These are phyloP conservation scores for Trichosporon asahii DNA, from an alignment of 1,284 basidiomycete genomes.

Conservation along the genomic window DNA sequence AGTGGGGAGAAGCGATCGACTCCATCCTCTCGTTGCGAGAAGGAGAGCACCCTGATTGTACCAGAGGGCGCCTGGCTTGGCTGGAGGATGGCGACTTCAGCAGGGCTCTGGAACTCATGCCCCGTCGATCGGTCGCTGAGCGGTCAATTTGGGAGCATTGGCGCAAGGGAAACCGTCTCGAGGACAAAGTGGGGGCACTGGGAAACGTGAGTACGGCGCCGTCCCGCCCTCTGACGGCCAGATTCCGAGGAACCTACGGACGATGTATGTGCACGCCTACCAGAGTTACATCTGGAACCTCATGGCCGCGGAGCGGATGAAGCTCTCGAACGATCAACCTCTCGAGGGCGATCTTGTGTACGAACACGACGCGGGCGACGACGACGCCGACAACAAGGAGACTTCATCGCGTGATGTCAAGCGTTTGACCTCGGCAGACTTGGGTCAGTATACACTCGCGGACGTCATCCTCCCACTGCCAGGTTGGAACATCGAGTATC, in stretches of 20 bases:
- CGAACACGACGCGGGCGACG: constrained; percentile 55
- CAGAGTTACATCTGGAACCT: constrained; percentile 99
- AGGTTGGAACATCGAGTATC: constrained; percentile 86
- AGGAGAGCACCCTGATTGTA: constrained; percentile 85
- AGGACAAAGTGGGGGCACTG: constrained; percentile 79
- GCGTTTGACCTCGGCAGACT: constrained; percentile 69
- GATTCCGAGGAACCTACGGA: constrained; percentile 90
- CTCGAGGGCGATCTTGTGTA: constrained; percentile 83
- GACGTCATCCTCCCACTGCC: constrained; percentile 95
- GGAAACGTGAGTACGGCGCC: constrained; percentile 61
- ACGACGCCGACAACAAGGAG: constrained; percentile 30
- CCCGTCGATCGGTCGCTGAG: constrained; percentile 85
- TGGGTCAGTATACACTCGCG: constrained; percentile 76
- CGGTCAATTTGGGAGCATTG: constrained; percentile 86
- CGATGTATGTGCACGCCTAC: constrained; percentile 99
- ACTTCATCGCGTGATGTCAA: constrained; percentile 60
- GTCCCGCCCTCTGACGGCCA: constrained; percentile 40
- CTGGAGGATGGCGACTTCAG: constrained; percentile 70
- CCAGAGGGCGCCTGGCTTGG: constrained; percentile 75
- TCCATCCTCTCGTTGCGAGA: constrained; percentile 75
- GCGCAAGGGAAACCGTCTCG: constrained; percentile 73
- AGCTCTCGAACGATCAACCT: constrained; percentile 70
- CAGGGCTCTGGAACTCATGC: constrained; percentile 75
- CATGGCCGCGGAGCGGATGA: constrained; percentile 86
- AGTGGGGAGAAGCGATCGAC: constrained; percentile 84